A percentile compares a stretch with the other conserved stretches of the same genome.
These are phyloP conservation scores for Xylaria grammica DNA, from an alignment of 495 filamentous ascomycete species.

Conservation along the genomic window DNA sequence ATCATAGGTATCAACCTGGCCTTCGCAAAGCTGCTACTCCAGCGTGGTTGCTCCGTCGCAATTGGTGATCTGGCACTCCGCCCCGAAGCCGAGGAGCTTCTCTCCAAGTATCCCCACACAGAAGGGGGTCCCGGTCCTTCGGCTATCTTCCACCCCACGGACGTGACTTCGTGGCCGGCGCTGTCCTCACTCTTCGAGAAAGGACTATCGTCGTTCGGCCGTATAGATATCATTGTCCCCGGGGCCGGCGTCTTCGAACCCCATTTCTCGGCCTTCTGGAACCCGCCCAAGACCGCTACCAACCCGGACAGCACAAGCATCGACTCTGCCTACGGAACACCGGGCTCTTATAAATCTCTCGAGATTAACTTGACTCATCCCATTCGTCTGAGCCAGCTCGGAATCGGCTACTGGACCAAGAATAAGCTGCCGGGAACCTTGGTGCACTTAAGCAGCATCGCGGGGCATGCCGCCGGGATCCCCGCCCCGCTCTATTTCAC, in stretches of 20 bases:
- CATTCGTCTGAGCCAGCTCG: conserved; percentile 69
- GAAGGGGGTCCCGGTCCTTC: conserved; percentile 36
- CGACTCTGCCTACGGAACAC: conserved; percentile 25
- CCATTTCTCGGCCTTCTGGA: conserved; percentile 71
- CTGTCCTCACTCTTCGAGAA: conserved; percentile 63
- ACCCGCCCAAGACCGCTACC: conserved; percentile 57
- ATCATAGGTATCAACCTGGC: conserved; percentile 60
- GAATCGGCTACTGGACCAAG: conserved; percentile 61
- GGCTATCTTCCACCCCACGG: conserved; percentile 65
- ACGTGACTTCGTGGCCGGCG: conserved; percentile 66
- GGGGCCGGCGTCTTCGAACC: conserved; percentile 75
- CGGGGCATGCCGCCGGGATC: conserved; percentile 58
- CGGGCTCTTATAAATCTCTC: conserved; percentile 60
- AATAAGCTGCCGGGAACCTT: conserved; percentile 44
- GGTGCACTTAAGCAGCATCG: conserved; percentile 66
- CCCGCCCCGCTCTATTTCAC: conserved; percentile 63
- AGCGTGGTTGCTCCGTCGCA: conserved; percentile 66
- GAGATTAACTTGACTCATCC: conserved; percentile 76
- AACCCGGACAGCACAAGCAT: conserved; percentile 51
- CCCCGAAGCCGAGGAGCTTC: conserved; percentile 63
- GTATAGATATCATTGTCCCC: conserved; percentile 68
- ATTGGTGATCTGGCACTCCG: conserved; percentile 69
- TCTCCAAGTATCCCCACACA: conserved; percentile 53
- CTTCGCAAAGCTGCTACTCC: conserved; percentile 64
- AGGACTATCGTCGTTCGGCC: conserved; percentile 59